Base-by-base conservation (phyloP, 108 stramenopile genomes). In the Cyclotella kingstonii region DNA sequence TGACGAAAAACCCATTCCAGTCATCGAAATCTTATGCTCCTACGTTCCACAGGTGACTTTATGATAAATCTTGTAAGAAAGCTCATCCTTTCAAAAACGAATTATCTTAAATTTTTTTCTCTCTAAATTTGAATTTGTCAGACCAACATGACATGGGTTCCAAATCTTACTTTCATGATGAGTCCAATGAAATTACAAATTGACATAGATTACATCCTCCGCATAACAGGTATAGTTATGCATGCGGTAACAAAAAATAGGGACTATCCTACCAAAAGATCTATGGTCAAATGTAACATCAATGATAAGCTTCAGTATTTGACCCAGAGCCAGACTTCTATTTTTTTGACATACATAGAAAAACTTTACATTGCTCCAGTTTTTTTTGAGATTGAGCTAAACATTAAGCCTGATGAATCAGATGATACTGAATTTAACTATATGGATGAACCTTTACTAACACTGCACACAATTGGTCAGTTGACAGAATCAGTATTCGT, bases 141-240 rank as follows among this genome's bases (percentile, higher is more conserved):
- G 52, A 53, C 26, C 26, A 66, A 66, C 34, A 66, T 66, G 70
- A 40, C 33, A 11, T 71, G 70, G 70, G 34, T 71, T 26, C 70
- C 70, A 1, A 30, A 29, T 31, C 17, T 71, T 1, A 31, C 55
- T 36, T 34, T 71, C 8, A 40, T 38, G 47, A 40, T 71, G 14
- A 51, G 61, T 23, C 70, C 70, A 11, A 33, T 61, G 47, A 71
- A 71, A 25, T 9, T 59, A 1, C 21, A 44, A 21, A 29, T 71
- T 25, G 70, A 71, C 21, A 34, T 71, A 5, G 47, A 59, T 6
- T 71, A 71, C 18, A 45, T 64, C n/a, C 31, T 71, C 18, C 41
- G 70, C 3, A 27, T 71, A 7, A 43, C 38, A 2, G 54, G 63
- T 9, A 19, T 64, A 15, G 26, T 71, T 12, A 34, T 71, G 17